Conservation (phyloP, 192 early-diverging fungal genomes). For the Coemansia sp. region DNA sequence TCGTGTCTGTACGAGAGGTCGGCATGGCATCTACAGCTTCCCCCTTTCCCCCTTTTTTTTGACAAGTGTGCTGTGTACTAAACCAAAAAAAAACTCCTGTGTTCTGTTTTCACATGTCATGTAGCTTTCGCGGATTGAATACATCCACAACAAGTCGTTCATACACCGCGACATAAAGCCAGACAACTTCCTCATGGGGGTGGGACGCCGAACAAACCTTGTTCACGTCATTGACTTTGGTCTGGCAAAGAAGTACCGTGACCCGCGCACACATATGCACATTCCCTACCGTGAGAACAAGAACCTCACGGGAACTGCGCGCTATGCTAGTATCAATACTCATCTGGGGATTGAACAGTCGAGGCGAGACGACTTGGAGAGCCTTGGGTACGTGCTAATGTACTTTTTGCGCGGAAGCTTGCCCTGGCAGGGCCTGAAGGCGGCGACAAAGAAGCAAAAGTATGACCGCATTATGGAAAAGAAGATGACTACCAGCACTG, state of each 20-base stretch:
- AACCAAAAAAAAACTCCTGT: neutral
- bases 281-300: slow-evolving; percentile 92
- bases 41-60: too few relatives aligned
- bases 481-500: slow-evolving; percentile 85
- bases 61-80: too few relatives aligned
- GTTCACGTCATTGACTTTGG: slow-evolving; percentile 92
- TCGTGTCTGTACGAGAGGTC: too few relatives aligned
- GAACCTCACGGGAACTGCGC: slow-evolving; percentile 88
- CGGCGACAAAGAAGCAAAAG: slow-evolving; percentile 88
- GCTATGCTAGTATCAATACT: slow-evolving; percentile 90
- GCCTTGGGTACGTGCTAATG: slow-evolving; percentile 85
- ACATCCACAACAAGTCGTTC: slow-evolving; percentile 83
- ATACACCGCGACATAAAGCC: slow-evolving; percentile 92
- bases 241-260: slow-evolving; percentile 83
- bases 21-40: too few relatives aligned
- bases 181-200: slow-evolving; percentile 91
- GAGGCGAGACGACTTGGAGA: slow-evolving; percentile 88
- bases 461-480: slow-evolving; percentile 94
- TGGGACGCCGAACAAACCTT: slow-evolving; percentile 76
- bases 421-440: slow-evolving; percentile 92
- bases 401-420: slow-evolving; percentile 88
- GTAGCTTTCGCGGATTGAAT: slow-evolving; percentile 70
- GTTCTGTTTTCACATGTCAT: neutral
- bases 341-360: slow-evolving; percentile 85
- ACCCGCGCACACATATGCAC: slow-evolving; percentile 79